These are phyloP conservation scores for Grosmannia clavigera DNA, from an alignment of 2,329 filamentous ascomycete genomes.

Conservation along the genomic window DNA sequence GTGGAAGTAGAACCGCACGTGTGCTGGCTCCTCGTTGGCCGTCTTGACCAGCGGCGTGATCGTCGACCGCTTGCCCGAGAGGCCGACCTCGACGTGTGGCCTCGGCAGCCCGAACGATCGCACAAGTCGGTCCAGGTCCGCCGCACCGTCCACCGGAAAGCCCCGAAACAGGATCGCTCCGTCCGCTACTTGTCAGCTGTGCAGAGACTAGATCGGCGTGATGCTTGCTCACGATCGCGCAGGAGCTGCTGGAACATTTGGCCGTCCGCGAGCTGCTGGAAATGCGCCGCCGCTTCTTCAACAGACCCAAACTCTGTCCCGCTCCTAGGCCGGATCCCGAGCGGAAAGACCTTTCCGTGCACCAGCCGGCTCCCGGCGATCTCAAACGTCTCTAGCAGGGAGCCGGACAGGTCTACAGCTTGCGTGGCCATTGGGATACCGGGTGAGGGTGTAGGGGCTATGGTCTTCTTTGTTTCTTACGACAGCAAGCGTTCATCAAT, in stretches of 20 bases:
- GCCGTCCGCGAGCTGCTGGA: background rate
- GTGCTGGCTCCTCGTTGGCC: slow-evolving; percentile 8
- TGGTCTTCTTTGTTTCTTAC: no score
- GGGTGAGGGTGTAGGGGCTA: no score
- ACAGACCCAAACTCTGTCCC: background rate
- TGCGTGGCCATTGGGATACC: background rate
- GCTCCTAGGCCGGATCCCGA: background rate
- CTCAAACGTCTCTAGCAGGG: background rate
- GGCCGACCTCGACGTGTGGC: slow-evolving; percentile 6
- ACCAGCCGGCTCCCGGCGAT: background rate
- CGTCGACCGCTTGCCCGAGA: slow-evolving; percentile 6
- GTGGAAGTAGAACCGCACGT: slow-evolving; percentile 8
- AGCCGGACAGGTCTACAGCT: background rate
- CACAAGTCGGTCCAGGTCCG: slow-evolving; percentile 1
- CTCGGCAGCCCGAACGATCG: slow-evolving; percentile 4
- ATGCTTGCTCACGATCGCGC: background rate
- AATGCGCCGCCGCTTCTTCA: background rate
- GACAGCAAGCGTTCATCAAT: no score
- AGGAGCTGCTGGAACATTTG: background rate
- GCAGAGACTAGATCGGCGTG: no score
- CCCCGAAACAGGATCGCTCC: slow-evolving; percentile 8
- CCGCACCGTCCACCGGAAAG: background rate
- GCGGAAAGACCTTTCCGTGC: background rate
- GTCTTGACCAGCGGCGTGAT: slow-evolving; percentile 6
- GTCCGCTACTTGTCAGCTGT: background rate